phyloP scores from a whole-genome alignment of 352 stramenopile species.

The Globisporangium recalcitrans region DNA sequence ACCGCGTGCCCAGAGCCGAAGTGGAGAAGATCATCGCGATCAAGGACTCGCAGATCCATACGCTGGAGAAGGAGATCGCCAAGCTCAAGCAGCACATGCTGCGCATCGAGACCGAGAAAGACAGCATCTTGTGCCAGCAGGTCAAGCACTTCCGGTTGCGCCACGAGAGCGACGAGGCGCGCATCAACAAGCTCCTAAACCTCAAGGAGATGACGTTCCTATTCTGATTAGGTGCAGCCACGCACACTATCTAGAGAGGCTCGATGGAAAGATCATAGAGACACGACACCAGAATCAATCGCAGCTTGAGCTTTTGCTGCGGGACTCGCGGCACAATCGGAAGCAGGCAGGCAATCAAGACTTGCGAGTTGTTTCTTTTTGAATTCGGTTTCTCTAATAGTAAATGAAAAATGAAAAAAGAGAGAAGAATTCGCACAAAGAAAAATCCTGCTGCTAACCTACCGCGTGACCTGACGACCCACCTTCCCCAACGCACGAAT shows the following conservation, averaged over 20 bases:
- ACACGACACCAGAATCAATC: not conserved
- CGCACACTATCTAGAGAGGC: not conserved
- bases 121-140: conserved; percentile 55
- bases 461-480: not conserved
- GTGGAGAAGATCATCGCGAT: conserved; percentile 43
- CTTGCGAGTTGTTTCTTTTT: conserved; percentile 3
- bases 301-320: not conserved
- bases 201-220: conserved; percentile 48
- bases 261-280: not conserved
- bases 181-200: conserved; percentile 45
- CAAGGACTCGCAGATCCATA: conserved; percentile 53
- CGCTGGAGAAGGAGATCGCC: conserved; percentile 49
- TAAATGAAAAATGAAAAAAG: conserved; percentile 10
- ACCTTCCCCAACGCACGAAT: not conserved
- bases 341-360: no score
- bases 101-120: conserved; percentile 44
- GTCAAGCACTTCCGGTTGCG: conserved; percentile 34
- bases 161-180: conserved; percentile 44
- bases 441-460: conserved; percentile 1
- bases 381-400: conserved; percentile 11
- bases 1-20: conserved; percentile 29
- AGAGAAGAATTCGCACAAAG: not conserved
- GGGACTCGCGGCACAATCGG: not conserved
- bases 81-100: conserved; percentile 37
- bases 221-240: conserved; percentile 22